Percentiles rank a stretch among this genome's conserved stretches.
phyloP scores from a whole-genome alignment of 2,329 filamentous ascomycete species.

The Claviceps lovelessii region DNA sequence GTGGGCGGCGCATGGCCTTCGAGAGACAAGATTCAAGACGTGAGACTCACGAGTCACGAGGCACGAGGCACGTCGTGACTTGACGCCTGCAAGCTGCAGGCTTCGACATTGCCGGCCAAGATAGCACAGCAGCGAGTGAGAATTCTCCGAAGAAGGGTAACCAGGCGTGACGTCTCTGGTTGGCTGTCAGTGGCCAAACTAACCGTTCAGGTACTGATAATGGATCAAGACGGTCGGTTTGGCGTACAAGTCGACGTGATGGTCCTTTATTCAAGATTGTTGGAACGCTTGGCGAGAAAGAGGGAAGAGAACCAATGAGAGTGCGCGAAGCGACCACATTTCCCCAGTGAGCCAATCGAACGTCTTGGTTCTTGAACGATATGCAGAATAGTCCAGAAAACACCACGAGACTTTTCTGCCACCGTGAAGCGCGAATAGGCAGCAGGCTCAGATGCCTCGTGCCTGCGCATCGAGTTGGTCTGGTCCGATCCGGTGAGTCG shows the following conservation, averaged over 20 bases:
- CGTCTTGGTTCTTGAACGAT: neutral
- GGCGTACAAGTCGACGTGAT: neutral
- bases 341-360: slow-evolving; percentile 4
- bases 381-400: neutral
- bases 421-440: neutral
- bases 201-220: neutral
- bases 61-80: neutral
- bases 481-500: neutral
- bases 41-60: neutral
- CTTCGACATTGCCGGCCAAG: neutral
- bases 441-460: neutral
- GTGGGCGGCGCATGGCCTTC: neutral
- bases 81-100: neutral
- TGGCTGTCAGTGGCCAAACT: neutral
- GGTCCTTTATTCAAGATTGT: neutral
- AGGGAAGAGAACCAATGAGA: slow-evolving; percentile 5
- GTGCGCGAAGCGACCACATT: slow-evolving; percentile 4
- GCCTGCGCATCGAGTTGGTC: neutral
- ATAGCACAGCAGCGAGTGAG: neutral
- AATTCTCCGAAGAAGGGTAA: neutral
- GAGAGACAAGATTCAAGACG: neutral
- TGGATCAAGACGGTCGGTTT: neutral
- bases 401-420: neutral
- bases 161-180: neutral
- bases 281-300: too few relatives aligned